Base-by-base conservation (phyloP, 2,329 filamentous ascomycete species). In the Aspergillus brasiliensis region DNA sequence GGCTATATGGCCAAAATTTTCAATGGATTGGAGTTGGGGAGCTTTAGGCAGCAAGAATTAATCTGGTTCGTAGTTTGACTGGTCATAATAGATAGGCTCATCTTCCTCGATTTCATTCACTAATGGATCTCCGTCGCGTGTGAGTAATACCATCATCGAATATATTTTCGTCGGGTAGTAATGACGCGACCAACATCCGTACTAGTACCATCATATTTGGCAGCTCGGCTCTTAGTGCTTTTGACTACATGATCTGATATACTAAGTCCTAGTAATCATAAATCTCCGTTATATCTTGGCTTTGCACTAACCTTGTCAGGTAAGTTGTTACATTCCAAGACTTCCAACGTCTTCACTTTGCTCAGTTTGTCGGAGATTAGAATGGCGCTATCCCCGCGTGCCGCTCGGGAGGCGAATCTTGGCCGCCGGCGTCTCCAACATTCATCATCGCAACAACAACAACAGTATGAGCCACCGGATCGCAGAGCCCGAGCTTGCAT, bases 351-450 rank as follows among this genome's bases (percentile, higher is more conserved):
- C 40, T 44, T 44, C 17, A 13, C 19, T 1, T 19, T 44, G 17
- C 5, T 44, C 40, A 15, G 6, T 44, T 11, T 21, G 3, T 17
- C 57, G 57, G 57, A 59, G 57, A 56, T 59, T 51, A 59, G 17
- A 11, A 28, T 54, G 23, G 34, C 37, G 13, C 17, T 59, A 59
- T 56, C 51, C 51, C 57, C 57, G 57, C 27, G 23, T 15, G 15
- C 44, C 28, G n/a, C 10, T 19, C 47, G 34, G 19, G 31, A 51
- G 38, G 37, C 13, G 38, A 51, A 23, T 37, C 49, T 34, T 17
- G 19, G 23, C 38, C 42, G 49, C 10, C 40, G 56, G 42, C 38
- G 19, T 27, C 51, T 21, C 38, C 48, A 28, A 31, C 56, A 2
- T 44, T 23, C 51, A 55, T 42, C 31, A 25, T 21, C 47, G 31